Evolutionary conservation across 2,329 filamentous ascomycete species (phyloP), one percentile per base, ranked within the genome.

Genomic region (Monosporascus sp.): DNA sequence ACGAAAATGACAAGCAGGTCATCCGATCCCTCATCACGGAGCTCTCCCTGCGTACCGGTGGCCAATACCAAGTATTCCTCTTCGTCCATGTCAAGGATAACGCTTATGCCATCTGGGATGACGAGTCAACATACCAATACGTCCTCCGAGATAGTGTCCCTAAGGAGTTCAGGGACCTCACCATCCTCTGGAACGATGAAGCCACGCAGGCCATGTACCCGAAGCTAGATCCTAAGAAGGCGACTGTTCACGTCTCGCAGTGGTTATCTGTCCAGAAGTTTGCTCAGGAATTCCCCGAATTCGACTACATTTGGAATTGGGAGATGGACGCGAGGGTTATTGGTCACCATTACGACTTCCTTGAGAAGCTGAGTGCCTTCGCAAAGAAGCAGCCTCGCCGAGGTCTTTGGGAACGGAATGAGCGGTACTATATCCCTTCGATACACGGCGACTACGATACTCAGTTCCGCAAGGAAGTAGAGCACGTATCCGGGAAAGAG

Each of bases 271-370:
- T 91, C 2, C 88, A 91, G 66, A 86, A 86, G 70, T 91, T 92
- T 65, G 83, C 83, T 54, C 80, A 87, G 63, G 86, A 87, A 49
- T 86, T 91, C 62, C 88, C 88, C 0, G 84, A 93, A 62, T 94
- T 89, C 59, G 87, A 92, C 61, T 91, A 82, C 62, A 79, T 91
- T 61, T 94, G 90, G 88, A 92, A 93, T 67, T 92, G 88, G 89
- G 90, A 94, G 66, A 88, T 91, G 72, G 89, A 94, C 65, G 85
- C 87, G 34, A 81, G 90, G 48, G 87, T 88, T 64, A 90, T 85
- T 0, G 90, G 90, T 8, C 88, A 94, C 58, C 86, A 91, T 71
- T 92, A 93, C 69, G 86, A 93, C 61, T 82, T 93, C 59, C 81
- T 91, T 44, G 80, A 86, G 60, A 85, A 85, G 56, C 70, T 91